Evolutionary conservation across 768 basidiomycete genomes (phyloP), one percentile per base, ranked within the genome.

Genomic region (Pleurotus sapidus): DNA sequence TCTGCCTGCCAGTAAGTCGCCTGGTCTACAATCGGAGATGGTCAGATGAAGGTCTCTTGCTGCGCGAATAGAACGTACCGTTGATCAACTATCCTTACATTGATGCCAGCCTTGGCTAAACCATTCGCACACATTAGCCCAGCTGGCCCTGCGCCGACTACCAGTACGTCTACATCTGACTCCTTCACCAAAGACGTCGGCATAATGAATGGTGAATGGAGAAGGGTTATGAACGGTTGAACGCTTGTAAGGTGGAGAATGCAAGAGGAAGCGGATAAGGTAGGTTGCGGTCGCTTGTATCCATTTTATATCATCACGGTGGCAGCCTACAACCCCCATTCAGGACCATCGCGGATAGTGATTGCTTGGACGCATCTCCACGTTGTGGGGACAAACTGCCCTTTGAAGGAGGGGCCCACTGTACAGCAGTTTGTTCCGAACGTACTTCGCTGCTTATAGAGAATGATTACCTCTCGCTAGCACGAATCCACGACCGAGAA

Each of bases 91-190:
- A 89, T 80, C 7, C 81, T 75, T 20, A 87, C 81, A 37, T 79
- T 77, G 34, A 88, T 70, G 0, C 85, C 85, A 6, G 83, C 82
- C 43, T 65, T 76, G 7, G 76, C 79, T 34, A 89, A 76, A 2
- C 79, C 85, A 64, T 86, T 84, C 23, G 82, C 82, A 58, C 84
- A 86, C 87, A 91, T 89, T 3, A 90, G 67, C 2, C 89, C 79
- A 15, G 79, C 77, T 15, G 79, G 79, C 5, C 84, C 86, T 4
- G 86, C 86, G 20, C 86, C 86, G 57, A 86, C 72, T 51, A 87
- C 69, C 59, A 87, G 74, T 17, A 86, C 84, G 65, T 87, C 84
- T 55, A 84, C 77, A 1, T 71, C 59, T n/a, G 73, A 73, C 58
- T 76, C 72, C 53, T 66, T 71, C 8, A 60, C 55, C 18, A 63